Evolutionary conservation across 306 rosid species (phyloP).

Genomic region (Cicer pinnatifidum): DNA sequence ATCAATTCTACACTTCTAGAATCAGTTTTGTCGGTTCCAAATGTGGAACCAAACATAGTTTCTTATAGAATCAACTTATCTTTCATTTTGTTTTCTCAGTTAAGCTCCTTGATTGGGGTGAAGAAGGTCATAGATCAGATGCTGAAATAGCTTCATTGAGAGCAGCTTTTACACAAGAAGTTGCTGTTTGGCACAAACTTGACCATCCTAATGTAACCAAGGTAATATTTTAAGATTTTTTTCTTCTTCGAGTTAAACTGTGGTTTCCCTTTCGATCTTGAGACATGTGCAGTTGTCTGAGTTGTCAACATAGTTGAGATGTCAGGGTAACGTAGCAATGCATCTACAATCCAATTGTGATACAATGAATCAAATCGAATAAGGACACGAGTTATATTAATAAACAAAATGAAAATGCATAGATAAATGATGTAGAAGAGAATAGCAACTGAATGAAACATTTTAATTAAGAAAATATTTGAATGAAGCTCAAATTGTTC

Average conservation of each 20-base stretch:
- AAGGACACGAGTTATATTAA: not conserved
- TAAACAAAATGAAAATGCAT: not conserved
- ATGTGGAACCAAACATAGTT: too few relatives aligned
- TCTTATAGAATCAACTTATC: not conserved
- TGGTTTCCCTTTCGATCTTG: too few relatives aligned
- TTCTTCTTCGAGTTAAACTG: not conserved
- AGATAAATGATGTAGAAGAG: not conserved
- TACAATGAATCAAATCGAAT: not conserved
- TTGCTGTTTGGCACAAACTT: constrained; percentile 98
- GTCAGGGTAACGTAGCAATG: too few relatives aligned
- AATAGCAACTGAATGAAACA: not conserved
- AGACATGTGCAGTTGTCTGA: too few relatives aligned
- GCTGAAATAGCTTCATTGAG: constrained; percentile 95
- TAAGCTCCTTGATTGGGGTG: constrained; percentile 99
- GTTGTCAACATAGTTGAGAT: too few relatives aligned
- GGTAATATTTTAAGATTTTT: constrained; percentile 51
- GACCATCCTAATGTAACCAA: constrained; percentile 97
- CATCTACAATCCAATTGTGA: too few relatives aligned
- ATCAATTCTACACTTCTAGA: too few relatives aligned
- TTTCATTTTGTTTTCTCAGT: constrained; percentile 60
- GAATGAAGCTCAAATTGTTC: not conserved
- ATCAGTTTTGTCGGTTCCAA: too few relatives aligned
- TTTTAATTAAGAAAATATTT: not conserved
- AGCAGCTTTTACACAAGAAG: constrained; percentile 98
- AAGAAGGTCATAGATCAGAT: constrained; percentile 95